A percentile compares a stretch with the other conserved stretches of the same genome.
Evolutionary conservation across 768 basidiomycete genomes (phyloP).

Genomic region (Rhodotorula babjevae): DNA sequence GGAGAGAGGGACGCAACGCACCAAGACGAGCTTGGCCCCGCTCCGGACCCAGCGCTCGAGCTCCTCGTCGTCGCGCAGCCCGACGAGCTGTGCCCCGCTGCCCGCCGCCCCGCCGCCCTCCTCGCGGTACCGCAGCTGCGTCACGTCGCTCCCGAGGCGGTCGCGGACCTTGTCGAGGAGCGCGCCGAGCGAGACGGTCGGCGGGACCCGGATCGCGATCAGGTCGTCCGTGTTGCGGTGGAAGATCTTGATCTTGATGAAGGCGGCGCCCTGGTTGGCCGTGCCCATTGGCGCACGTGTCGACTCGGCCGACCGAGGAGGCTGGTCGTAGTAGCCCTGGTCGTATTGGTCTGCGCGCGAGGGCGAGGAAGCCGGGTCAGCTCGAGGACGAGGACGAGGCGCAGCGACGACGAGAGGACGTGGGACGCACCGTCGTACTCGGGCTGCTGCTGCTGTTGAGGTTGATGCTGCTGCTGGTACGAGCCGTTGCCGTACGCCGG

Average conservation of each 20-base stretch:
- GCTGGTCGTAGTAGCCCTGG: background rate
- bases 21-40: constrained; percentile 38
- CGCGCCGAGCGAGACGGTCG: constrained; percentile 75
- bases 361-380: background rate
- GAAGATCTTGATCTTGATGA: constrained; percentile 98
- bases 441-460: constrained; percentile 9
- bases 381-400: background rate
- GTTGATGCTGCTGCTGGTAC: constrained; percentile 1
- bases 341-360: background rate
- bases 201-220: constrained; percentile 94
- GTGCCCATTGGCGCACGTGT: constrained; percentile 24
- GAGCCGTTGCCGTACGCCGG: background rate
- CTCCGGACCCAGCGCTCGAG: constrained; percentile 42
- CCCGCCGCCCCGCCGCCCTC: constrained; percentile 24
- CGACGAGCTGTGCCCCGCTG: constrained; percentile 37
- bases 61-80: constrained; percentile 37
- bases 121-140: constrained; percentile 58
- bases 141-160: constrained; percentile 71
- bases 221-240: constrained; percentile 88
- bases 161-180: constrained; percentile 88
- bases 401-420: too few relatives aligned
- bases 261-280: constrained; percentile 53
- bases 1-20: constrained; percentile 5
- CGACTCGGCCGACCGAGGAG: background rate
- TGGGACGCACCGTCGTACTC: background rate